Conservation (phyloP, 2,329 filamentous ascomycete genomes). For the Ophiosphaerella herpotricha region DNA sequence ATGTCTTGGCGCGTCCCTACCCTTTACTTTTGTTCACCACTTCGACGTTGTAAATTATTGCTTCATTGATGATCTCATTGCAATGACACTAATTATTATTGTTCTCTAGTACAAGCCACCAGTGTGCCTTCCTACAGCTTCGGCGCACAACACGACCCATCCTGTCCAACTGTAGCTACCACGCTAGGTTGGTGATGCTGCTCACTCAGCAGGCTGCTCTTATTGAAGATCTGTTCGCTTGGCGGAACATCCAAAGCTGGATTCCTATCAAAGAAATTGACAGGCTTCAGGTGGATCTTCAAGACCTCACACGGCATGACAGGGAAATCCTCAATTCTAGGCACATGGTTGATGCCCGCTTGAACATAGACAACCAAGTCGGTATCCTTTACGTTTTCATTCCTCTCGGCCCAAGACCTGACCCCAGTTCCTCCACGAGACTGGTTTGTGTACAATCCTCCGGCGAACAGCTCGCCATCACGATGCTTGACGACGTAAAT, state of each 20-base stretch:
- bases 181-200: constrained; percentile 44
- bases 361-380: constrained; percentile 63
- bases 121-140: constrained; percentile 18
- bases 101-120: not conserved
- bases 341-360: constrained; percentile 63
- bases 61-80: too few relatives aligned
- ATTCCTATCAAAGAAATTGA: constrained; percentile 64
- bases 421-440: constrained; percentile 58
- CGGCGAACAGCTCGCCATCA: constrained; percentile 64
- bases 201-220: constrained; percentile 44
- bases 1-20: constrained; percentile 9
- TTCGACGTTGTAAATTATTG: too few relatives aligned
- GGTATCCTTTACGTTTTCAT: constrained; percentile 59
- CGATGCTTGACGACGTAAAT: constrained; percentile 63
- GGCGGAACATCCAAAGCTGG: constrained; percentile 64
- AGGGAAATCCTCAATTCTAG: constrained; percentile 61
- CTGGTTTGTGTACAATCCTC: constrained; percentile 65
- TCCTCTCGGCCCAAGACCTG: constrained; percentile 55
- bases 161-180: constrained; percentile 40
- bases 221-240: constrained; percentile 55
- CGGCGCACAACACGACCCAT: constrained; percentile 48
- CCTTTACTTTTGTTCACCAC: too few relatives aligned
- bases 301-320: constrained; percentile 63
- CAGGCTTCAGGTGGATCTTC: constrained; percentile 61
- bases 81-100: too few relatives aligned